Evolutionary conservation across 768 basidiomycete species (phyloP).

Genomic region (Russula sp.): DNA sequence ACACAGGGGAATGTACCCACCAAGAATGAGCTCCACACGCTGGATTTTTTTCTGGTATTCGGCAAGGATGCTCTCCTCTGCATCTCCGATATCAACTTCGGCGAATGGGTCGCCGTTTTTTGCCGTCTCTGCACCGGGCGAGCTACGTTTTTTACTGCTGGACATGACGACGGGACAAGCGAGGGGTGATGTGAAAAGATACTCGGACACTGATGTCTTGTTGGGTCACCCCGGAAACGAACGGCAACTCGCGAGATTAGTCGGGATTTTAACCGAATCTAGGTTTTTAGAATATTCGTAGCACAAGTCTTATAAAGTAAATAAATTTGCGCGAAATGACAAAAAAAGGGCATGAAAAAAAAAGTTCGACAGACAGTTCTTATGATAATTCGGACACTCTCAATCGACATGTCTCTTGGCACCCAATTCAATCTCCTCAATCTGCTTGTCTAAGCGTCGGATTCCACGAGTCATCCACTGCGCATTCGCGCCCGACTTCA

Average conservation of each 20-base stretch:
- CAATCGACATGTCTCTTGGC: conserved; percentile 74
- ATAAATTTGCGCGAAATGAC: background rate
- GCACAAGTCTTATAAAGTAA: background rate
- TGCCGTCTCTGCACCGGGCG: conserved; percentile 72
- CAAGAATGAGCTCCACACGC: conserved; percentile 65
- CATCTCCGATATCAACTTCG: conserved; percentile 62
- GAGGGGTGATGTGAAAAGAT: conserved; percentile 22
- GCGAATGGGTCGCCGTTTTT: conserved; percentile 54
- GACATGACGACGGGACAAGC: conserved; percentile 30
- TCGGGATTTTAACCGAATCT: conserved; percentile 16
- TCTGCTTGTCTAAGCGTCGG: conserved; percentile 32
- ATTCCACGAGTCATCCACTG: conserved; percentile 36
- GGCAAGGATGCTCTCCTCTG: conserved; percentile 64
- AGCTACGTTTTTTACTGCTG: conserved; percentile 59
- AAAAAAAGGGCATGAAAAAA: background rate
- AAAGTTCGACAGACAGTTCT: background rate
- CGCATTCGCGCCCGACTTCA: conserved; percentile 33
- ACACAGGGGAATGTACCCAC: conserved; percentile 38
- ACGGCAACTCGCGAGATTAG: conserved; percentile 19
- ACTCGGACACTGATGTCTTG: background rate
- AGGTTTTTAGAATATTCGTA: conserved; percentile 6
- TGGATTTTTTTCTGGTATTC: conserved; percentile 62
- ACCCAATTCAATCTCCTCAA: conserved; percentile 79
- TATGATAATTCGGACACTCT: conserved; percentile 8
- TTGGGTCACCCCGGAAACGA: background rate